Conservation (phyloP, 2,329 filamentous ascomycete genomes). For the Emydomyces testavorans region DNA sequence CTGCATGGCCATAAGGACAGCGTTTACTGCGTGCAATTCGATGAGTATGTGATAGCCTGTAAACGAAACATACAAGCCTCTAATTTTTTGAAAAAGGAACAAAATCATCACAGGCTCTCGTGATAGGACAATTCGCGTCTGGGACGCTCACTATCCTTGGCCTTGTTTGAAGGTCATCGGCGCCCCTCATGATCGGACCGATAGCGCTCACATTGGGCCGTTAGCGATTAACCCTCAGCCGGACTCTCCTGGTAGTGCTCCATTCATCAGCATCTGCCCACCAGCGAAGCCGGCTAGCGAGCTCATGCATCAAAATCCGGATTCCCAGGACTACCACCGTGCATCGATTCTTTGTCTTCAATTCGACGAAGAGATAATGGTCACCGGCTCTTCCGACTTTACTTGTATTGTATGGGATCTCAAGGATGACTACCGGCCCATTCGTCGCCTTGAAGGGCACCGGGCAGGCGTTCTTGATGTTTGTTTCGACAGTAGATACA, state of each 20-base stretch:
- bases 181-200: conserved; percentile 41
- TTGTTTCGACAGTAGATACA: conserved; percentile 81
- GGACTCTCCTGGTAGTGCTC: conserved; percentile 31
- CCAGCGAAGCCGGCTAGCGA: conserved; percentile 44
- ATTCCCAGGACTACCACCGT: conserved; percentile 56
- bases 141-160: conserved; percentile 77
- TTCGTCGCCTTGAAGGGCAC: conserved; percentile 67
- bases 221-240: conserved; percentile 42
- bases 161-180: conserved; percentile 79
- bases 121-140: conserved; percentile 88
- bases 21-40: conserved; percentile 96
- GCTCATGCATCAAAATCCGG: conserved; percentile 32
- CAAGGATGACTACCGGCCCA: conserved; percentile 62
- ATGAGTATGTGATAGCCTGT: conserved; percentile 54
- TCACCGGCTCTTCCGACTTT: conserved; percentile 86
- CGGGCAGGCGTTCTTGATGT: conserved; percentile 84
- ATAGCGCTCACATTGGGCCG: conserved; percentile 34
- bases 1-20: conserved; percentile 89
- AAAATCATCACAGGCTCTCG: conserved; percentile 96
- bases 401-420: conserved; percentile 88
- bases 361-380: conserved; percentile 84
- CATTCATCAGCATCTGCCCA: conserved; percentile 40
- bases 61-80: not conserved
- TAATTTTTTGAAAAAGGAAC: conserved; percentile 42
- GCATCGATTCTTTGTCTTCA: conserved; percentile 91